phyloP scores from a whole-genome alignment of 306 rosid species.

The Cucurbita moschata region DNA sequence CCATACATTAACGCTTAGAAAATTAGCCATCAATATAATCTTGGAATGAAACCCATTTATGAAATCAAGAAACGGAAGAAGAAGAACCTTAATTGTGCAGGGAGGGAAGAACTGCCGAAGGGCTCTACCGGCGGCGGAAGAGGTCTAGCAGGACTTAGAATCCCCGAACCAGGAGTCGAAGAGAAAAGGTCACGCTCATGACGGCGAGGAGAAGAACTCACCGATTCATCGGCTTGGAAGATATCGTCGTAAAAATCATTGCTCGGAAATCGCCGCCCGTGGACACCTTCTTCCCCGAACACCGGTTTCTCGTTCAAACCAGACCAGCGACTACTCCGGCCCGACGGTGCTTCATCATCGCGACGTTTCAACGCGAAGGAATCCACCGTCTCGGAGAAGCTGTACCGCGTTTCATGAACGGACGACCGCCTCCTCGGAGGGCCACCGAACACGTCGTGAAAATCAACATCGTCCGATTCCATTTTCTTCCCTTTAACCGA shows the following conservation, averaged over 20 bases:
- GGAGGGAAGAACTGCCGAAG: constrained; percentile 18
- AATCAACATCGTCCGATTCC: constrained; percentile 65
- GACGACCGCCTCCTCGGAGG: constrained; percentile 71
- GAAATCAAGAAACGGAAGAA: not conserved
- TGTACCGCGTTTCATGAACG: constrained; percentile 19
- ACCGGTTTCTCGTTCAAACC: constrained; percentile 50
- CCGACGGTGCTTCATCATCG: constrained; percentile 9
- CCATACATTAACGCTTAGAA: not conserved
- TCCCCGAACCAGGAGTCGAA: constrained; percentile 13
- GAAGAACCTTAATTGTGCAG: constrained; percentile 52
- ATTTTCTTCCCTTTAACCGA: constrained; percentile 9
- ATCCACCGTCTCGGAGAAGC: constrained; percentile 15
- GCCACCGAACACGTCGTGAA: constrained; percentile 77
- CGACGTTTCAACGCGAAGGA: constrained; percentile 10
- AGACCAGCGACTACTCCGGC: constrained; percentile 16
- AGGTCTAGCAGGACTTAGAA: constrained; percentile 35
- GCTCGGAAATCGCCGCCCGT: constrained; percentile 30
- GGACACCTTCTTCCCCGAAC: constrained; percentile 46
- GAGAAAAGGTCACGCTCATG: constrained; percentile 19
- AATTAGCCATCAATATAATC: not conserved
- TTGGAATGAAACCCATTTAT: not conserved
- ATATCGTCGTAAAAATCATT: constrained; percentile 68
- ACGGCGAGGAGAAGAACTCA: constrained; percentile 38
- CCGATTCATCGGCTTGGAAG: constrained; percentile 46
- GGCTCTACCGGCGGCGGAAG: constrained; percentile 27